Percentiles rank a stretch among this genome's conserved stretches.
These are phyloP conservation scores for Periconia digitata DNA, from an alignment of 2,329 filamentous ascomycete species.

Conservation along the genomic window DNA sequence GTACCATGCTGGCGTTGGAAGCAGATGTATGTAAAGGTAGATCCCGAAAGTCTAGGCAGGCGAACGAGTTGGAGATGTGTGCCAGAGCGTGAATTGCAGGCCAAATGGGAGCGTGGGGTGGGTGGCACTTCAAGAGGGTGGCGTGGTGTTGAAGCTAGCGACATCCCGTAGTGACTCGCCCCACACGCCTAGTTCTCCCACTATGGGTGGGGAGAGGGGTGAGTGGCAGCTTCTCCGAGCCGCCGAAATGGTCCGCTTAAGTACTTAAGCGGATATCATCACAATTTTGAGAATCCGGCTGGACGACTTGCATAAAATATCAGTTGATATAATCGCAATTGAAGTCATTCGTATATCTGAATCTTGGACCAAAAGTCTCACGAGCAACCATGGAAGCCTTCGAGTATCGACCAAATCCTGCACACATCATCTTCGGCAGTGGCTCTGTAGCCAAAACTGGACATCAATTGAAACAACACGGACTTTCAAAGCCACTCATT, in stretches of 20 bases:
- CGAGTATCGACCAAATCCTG: slow-evolving; percentile 55
- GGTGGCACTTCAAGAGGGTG: no score
- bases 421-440: slow-evolving; percentile 59
- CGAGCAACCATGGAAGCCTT: slow-evolving; percentile 1
- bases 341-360: background rate
- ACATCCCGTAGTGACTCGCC: background rate
- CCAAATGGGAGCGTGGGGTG: no score
- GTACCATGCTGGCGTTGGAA: background rate
- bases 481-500: slow-evolving; percentile 54
- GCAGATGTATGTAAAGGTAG: background rate
- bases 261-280: background rate
- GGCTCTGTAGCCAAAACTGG: slow-evolving; percentile 55
- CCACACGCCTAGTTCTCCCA: no score
- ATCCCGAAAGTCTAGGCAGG: no score
- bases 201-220: no score
- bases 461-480: slow-evolving; percentile 48
- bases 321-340: background rate
- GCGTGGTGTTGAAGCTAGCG: no score
- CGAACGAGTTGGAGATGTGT: no score
- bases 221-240: background rate
- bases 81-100: no score
- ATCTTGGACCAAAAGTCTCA: background rate
- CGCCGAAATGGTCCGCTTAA: background rate
- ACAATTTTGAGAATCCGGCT: no score
- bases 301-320: background rate